Evolutionary conservation across 2,329 filamentous ascomycete species (phyloP).

Genomic region (Phialophora chinensis): DNA sequence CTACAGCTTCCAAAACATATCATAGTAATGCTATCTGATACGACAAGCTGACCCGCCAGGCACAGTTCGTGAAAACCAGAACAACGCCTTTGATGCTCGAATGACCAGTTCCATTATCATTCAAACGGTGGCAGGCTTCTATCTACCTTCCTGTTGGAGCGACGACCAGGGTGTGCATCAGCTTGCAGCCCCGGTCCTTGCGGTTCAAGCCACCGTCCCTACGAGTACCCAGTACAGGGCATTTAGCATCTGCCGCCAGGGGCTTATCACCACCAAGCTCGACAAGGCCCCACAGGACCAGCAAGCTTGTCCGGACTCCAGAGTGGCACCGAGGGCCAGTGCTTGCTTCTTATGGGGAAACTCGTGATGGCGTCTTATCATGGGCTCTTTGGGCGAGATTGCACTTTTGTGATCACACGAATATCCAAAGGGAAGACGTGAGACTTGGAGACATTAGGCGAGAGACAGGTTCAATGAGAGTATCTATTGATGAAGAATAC

Average conservation of each 20-base stretch:
- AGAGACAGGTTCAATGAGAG: not conserved
- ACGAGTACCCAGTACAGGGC: not conserved
- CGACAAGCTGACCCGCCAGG: not conserved
- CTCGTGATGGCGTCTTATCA: not conserved
- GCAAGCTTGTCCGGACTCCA: not conserved
- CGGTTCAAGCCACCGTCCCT: not conserved
- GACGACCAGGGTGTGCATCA: not conserved
- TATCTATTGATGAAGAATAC: not conserved
- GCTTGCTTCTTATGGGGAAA: not conserved
- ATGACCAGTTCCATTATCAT: no score
- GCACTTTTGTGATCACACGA: not conserved
- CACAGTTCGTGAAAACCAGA: not conserved
- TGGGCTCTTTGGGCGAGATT: not conserved
- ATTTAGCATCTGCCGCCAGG: not conserved
- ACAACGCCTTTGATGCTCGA: not conserved
- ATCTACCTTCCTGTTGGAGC: not conserved
- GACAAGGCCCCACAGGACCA: not conserved
- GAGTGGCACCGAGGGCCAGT: not conserved
- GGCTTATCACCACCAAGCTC: constrained; percentile 8
- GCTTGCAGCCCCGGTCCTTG: not conserved
- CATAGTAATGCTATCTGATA: not conserved
- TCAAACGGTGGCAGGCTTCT: no score
- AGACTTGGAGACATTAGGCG: not conserved
- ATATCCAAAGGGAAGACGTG: not conserved
- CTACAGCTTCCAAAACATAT: not conserved